Base-by-base conservation (phyloP, 805 yeast species). In the Alloascoidea hylecoeti region DNA sequence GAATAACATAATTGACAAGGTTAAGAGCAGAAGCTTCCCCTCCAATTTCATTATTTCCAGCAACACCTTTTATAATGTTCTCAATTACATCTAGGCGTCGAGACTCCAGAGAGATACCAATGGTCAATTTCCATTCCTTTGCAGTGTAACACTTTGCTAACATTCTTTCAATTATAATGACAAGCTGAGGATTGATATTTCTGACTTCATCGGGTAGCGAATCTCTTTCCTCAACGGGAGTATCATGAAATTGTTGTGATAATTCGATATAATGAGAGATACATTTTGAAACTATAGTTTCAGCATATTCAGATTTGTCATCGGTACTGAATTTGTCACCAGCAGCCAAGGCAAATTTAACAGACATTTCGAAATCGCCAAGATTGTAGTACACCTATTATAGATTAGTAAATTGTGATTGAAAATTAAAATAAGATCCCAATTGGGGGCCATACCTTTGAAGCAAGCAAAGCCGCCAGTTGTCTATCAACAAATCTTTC, bases 281-380 rank as follows among this genome's bases (percentile, higher is more conserved):
- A 57, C 96, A 85, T 55, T 88, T 84, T 17, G 95, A 82, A 17
- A 92, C 92, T 49, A 92, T 82, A 2, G 97, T 89, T 60, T 92
- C 95, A 42, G 80, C 81, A 59, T 72, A 92, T 60, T 89, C 94
- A n/a, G 84, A 70, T 42, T 70, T 65, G 48, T 80, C 85, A 42
- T 73, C 64, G 38, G 86, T 63, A 56, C 88, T 70, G 55, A 92
- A 86, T 50, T 72, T 75, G 17, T 74, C 68, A 18, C 83, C 96
- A 15, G 97, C 89, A 19, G 75, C 78, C 34, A 92, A 68, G 2
- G 96, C 89, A 55, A 76, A 92, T 54, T 75, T 80, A 44, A 92
- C 95, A 5, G 96, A 82, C 3, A 88, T 69, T 45, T 83, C 94
- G 51, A 81, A 86, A 55, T 92, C 97, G 36, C 97, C 97, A 51